phyloP scores from a whole-genome alignment of 164 flowering plant species.

The Hamamelis virginiana region DNA sequence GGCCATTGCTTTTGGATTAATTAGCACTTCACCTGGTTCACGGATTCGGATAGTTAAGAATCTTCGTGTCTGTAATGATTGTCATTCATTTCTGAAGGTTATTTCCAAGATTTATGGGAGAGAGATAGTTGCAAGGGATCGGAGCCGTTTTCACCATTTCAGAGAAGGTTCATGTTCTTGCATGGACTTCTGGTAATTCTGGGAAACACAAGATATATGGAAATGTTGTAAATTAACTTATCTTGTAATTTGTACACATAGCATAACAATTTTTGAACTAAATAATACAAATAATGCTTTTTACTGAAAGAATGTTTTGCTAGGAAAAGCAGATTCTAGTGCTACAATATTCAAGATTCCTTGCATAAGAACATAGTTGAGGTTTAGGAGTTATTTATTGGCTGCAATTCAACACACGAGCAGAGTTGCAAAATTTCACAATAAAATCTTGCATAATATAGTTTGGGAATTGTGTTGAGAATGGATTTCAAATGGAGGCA shows the following conservation, averaged over 20 bases:
- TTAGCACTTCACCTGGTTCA: constrained; percentile 26
- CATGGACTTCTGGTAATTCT: constrained; percentile 34
- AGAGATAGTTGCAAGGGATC: constrained; percentile 34
- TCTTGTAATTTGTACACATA: neutral
- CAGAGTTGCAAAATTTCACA: too few relatives aligned
- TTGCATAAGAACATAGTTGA: too few relatives aligned
- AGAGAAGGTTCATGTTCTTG: constrained; percentile 38
- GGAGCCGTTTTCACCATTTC: constrained; percentile 41
- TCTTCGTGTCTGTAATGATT: constrained; percentile 40
- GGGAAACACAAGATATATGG: neutral
- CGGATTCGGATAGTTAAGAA: constrained; percentile 35
- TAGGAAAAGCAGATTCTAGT: neutral
- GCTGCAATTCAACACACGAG: too few relatives aligned
- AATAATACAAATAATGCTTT: neutral
- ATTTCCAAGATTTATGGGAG: constrained; percentile 27
- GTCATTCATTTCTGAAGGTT: constrained; percentile 35
- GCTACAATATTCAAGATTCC: neutral
- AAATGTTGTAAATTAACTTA: neutral
- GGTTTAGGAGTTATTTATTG: too few relatives aligned
- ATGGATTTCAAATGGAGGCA: too few relatives aligned
- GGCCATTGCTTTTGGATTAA: constrained; percentile 36
- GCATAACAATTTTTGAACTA: neutral
- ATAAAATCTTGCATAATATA: too few relatives aligned
- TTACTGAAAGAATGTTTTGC: neutral
- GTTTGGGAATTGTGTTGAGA: too few relatives aligned